Percentiles rank a stretch among this genome's conserved stretches.
These are phyloP conservation scores for Emmonsiellopsis sp. DNA, from an alignment of 2,329 filamentous ascomycete genomes.

Conservation along the genomic window DNA sequence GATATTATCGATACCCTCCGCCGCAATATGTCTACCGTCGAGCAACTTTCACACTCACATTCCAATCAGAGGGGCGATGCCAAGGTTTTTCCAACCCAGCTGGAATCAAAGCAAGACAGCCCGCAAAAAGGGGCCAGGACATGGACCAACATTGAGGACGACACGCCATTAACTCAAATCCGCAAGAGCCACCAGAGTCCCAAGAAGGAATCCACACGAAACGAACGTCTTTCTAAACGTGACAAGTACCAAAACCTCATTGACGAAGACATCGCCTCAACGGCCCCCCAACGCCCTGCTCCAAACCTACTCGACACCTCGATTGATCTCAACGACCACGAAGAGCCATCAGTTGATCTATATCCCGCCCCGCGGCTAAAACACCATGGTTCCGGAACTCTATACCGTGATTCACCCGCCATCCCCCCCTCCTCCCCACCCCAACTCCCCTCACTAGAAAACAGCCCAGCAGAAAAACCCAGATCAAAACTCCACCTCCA, in stretches of 20 bases:
- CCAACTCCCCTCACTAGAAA: conserved; percentile 17
- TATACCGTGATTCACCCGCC: conserved; percentile 7
- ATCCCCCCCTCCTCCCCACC: conserved; percentile 26
- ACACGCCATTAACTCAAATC: not conserved
- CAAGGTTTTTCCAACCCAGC: not conserved
- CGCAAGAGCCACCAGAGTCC: not conserved
- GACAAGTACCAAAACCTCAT: not conserved
- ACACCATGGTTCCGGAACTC: conserved; percentile 5
- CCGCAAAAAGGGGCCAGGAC: not conserved
- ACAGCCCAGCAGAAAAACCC: conserved; percentile 17
- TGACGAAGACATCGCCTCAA: not conserved
- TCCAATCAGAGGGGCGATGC: not conserved
- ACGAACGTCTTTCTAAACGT: not conserved
- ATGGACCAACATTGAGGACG: no score
- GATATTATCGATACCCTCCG: conserved; percentile 30
- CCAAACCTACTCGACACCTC: not conserved
- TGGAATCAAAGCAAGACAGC: not conserved
- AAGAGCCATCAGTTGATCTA: conserved; percentile 19
- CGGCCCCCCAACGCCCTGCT: not conserved
- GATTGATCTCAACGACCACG: conserved; percentile 10
- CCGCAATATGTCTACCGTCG: conserved; percentile 21
- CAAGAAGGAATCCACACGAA: not conserved
- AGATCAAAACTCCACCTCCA: conserved; percentile 7
- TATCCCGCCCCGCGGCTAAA: conserved; percentile 14
- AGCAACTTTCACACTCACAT: conserved; percentile 13